Conservation (phyloP, 345 rosid species). For the Theobroma cacao region DNA sequence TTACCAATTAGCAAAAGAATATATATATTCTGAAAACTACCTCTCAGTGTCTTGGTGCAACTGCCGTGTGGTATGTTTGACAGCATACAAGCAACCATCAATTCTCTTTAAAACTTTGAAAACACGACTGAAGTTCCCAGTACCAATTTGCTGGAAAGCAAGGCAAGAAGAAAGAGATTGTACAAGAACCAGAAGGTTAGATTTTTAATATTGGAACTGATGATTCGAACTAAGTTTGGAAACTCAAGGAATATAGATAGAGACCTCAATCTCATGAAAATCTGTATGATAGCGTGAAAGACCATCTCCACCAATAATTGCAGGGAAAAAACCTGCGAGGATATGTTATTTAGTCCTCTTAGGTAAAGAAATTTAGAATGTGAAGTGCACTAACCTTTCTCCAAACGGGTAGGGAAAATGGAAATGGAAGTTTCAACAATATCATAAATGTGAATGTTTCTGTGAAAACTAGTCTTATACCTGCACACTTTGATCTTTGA, state of each 20-base stretch:
- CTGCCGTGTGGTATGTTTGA: constrained; percentile 68
- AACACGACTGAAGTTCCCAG: constrained; percentile 84
- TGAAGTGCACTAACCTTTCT: constrained; percentile 1
- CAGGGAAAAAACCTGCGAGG: constrained; percentile 60
- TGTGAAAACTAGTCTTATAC: constrained; percentile 30
- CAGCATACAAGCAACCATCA: constrained; percentile 95
- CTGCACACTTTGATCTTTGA: constrained; percentile 90
- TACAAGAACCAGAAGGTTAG: background rate
- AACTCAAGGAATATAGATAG: background rate
- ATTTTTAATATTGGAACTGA: background rate
- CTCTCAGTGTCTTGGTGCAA: constrained; percentile 75
- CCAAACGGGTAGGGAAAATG: background rate
- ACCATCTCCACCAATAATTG: constrained; percentile 64
- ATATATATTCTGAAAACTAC: constrained; percentile 43
- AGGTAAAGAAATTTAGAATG: constrained; percentile 10
- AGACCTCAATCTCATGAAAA: constrained; percentile 93
- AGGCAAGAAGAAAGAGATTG: constrained; percentile 13
- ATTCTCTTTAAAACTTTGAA: constrained; percentile 91
- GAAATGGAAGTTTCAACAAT: background rate
- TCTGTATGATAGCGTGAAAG: constrained; percentile 90
- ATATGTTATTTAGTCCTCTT: background rate
- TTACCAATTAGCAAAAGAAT: background rate
- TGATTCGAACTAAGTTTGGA: background rate
- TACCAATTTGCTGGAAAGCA: constrained; percentile 72
- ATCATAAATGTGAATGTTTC: background rate